These are phyloP conservation scores for Suhomyces maxii DNA, from an alignment of 1,139 yeast genomes.

Conservation along the genomic window DNA sequence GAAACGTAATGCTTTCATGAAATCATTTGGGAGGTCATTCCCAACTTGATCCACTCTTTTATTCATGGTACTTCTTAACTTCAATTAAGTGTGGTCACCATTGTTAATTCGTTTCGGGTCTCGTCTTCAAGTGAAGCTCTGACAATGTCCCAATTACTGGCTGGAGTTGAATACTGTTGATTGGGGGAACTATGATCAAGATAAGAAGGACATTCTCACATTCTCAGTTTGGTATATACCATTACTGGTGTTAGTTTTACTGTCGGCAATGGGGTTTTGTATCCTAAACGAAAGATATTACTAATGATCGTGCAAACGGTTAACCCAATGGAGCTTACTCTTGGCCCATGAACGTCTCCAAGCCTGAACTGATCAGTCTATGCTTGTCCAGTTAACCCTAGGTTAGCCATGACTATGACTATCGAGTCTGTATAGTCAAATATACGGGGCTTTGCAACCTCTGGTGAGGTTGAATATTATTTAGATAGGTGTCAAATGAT, in stretches of 20 bases:
- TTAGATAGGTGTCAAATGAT: constrained; percentile 46
- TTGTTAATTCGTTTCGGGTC: constrained; percentile 16
- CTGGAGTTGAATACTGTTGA: too few relatives aligned
- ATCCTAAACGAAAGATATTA: constrained; percentile 78
- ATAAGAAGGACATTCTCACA: constrained; percentile 1
- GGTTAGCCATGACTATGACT: not conserved
- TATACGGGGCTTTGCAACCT: constrained; percentile 56
- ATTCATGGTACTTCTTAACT: not conserved
- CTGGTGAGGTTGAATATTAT: constrained; percentile 26
- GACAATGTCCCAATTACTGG: constrained; percentile 9
- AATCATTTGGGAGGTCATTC: constrained; percentile 25
- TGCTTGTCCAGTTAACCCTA: not conserved
- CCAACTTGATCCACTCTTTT: not conserved
- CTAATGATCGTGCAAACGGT: constrained; percentile 52
- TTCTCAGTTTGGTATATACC: constrained; percentile 16
- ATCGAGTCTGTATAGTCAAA: constrained; percentile 60
- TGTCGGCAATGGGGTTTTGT: constrained; percentile 62
- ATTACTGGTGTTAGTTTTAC: constrained; percentile 12
- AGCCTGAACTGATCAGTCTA: constrained; percentile 4
- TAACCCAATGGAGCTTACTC: constrained; percentile 96
- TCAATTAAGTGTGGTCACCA: not conserved
- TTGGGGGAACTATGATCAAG: too few relatives aligned
- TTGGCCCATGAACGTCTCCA: constrained; percentile 58
- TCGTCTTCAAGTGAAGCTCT: constrained; percentile 19
- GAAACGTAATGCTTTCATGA: constrained; percentile 54